A percentile compares a stretch with the other conserved stretches of the same genome.
phyloP scores from a whole-genome alignment of 768 basidiomycete genomes.

The Auricularia auricula-judae region DNA sequence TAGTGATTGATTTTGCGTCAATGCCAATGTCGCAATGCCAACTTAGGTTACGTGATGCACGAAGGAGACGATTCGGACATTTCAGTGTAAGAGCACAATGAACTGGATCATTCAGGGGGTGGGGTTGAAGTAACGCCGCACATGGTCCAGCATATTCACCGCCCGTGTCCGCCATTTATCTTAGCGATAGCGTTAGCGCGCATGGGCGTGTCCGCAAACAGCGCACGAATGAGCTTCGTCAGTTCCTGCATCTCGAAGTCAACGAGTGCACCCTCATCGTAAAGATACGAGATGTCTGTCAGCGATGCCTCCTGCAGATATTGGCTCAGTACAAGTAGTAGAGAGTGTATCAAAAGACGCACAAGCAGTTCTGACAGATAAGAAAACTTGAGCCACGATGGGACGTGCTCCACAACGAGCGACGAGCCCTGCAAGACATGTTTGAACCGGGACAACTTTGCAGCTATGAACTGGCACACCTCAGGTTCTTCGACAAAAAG shows the following conservation, averaged over 20 bases:
- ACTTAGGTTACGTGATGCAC: no score
- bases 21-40: no score
- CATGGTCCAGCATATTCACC: no score
- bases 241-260: slow-evolving; percentile 85
- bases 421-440: slow-evolving; percentile 26
- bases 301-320: slow-evolving; percentile 72
- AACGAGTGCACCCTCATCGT: slow-evolving; percentile 80
- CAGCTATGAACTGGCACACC: slow-evolving; percentile 24
- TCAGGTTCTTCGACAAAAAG: slow-evolving; percentile 62
- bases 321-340: neutral
- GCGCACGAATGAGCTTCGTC: slow-evolving; percentile 64
- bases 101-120: no score
- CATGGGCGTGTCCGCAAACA: slow-evolving; percentile 80
- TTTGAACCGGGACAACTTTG: neutral
- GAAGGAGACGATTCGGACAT: no score
- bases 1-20: no score
- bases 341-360: slow-evolving; percentile 13
- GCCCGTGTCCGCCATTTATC: slow-evolving; percentile 43
- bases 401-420: slow-evolving; percentile 75
- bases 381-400: slow-evolving; percentile 89
- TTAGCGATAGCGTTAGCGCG: slow-evolving; percentile 75
- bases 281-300: slow-evolving; percentile 84
- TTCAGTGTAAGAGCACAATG: no score
- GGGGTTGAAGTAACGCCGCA: no score
- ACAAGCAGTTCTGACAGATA: slow-evolving; percentile 90